These are phyloP conservation scores for Candida namnaoensis DNA, from an alignment of 805 yeast genomes.

Conservation along the genomic window DNA sequence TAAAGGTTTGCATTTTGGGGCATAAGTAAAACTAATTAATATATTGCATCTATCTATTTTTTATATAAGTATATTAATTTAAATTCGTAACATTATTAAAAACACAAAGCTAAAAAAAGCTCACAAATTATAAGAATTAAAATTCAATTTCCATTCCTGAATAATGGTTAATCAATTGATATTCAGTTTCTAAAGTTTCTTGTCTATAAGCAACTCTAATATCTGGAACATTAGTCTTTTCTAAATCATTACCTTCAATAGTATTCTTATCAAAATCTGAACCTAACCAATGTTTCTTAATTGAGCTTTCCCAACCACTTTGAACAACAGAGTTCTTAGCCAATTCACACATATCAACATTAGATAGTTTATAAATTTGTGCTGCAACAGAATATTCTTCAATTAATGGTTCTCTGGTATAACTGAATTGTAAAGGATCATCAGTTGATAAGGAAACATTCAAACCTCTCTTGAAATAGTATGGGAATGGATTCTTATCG, in stretches of 20 bases:
- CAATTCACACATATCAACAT: conserved; percentile 95
- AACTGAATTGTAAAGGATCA: conserved; percentile 95
- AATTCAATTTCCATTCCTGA: neutral
- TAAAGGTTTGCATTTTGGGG: no score
- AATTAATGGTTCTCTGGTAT: conserved; percentile 93
- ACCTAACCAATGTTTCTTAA: conserved; percentile 93
- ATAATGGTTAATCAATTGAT: conserved; percentile 58
- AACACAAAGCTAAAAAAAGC: no score
- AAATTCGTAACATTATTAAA: no score
- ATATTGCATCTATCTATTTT: no score
- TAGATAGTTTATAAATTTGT: conserved; percentile 87
- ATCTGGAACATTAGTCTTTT: conserved; percentile 91
- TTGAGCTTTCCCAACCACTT: conserved; percentile 84
- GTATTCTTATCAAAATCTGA: conserved; percentile 49
- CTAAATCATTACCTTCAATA: conserved; percentile 78
- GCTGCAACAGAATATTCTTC: conserved; percentile 99
- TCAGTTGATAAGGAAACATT: conserved; percentile 94
- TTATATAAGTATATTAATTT: no score
- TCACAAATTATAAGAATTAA: no score
- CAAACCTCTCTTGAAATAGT: conserved; percentile 86
- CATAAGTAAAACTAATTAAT: no score
- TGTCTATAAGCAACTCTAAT: conserved; percentile 77
- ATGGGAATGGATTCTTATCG: conserved; percentile 93
- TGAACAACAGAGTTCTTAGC: conserved; percentile 90
- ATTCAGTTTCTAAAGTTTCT: conserved; percentile 69